Evolutionary conservation across 1,139 yeast genomes (phyloP).

Genomic region (Magnusiomyces tetraspermus): DNA sequence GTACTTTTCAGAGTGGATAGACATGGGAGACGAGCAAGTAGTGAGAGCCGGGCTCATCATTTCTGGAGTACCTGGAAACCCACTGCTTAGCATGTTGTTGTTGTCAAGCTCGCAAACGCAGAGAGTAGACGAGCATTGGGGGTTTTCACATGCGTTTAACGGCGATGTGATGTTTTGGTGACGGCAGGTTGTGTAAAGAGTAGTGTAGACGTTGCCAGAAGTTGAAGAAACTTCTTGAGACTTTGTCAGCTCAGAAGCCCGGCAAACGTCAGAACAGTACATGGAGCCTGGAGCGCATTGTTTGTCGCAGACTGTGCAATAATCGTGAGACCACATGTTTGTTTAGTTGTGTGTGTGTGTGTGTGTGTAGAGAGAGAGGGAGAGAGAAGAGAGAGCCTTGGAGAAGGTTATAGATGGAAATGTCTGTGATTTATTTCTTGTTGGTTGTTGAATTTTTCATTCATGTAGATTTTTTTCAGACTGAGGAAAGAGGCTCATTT

Average conservation of each 20-base stretch:
- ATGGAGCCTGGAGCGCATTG: constrained; percentile 21
- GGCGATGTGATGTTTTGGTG: constrained; percentile 13
- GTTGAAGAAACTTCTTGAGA: constrained; percentile 8
- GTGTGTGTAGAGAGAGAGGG: too few species aligned
- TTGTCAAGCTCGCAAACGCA: constrained; percentile 1
- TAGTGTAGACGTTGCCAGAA: constrained; percentile 15
- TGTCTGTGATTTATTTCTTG: too few species aligned
- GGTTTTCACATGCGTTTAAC: not conserved
- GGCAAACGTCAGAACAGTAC: constrained; percentile 34
- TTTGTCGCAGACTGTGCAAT: constrained; percentile 38
- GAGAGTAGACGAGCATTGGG: not conserved
- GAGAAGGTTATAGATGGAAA: too few species aligned
- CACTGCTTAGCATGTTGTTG: not conserved
- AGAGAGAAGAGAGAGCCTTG: too few species aligned
- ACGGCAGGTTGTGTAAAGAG: constrained; percentile 15
- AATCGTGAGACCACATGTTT: constrained; percentile 35
- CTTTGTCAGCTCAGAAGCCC: constrained; percentile 14
- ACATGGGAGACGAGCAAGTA: constrained; percentile 15
- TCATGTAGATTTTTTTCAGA: too few species aligned
- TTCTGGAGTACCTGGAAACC: constrained; percentile 1
- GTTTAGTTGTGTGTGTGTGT: too few species aligned
- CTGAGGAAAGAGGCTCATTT: too few species aligned
- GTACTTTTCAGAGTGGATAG: constrained; percentile 3
- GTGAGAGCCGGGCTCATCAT: constrained; percentile 12
- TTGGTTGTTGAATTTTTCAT: too few species aligned